Evolutionary conservation across 2,329 filamentous ascomycete genomes (phyloP).

Genomic region (Hypoxylon sp.): DNA sequence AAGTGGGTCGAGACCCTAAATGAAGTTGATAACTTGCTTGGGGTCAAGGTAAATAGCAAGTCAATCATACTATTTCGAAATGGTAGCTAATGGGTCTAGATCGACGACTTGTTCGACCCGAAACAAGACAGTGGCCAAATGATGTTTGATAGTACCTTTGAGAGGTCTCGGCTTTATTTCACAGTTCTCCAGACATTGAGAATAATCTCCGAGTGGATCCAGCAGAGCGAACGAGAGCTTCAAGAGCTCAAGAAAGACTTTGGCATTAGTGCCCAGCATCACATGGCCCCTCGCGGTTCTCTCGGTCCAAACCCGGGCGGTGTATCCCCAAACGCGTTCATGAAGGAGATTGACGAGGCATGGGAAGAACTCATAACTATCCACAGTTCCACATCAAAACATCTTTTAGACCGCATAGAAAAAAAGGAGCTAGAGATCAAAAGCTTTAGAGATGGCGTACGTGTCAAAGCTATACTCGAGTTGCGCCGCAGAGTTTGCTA

Average conservation of each 20-base stretch:
- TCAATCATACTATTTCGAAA: background rate
- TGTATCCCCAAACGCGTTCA: constrained; percentile 4
- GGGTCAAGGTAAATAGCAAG: constrained; percentile 23
- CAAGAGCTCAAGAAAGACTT: constrained; percentile 32
- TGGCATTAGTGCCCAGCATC: constrained; percentile 11
- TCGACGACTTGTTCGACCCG: constrained; percentile 31
- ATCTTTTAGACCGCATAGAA: constrained; percentile 28
- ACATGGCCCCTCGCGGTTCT: constrained; percentile 10
- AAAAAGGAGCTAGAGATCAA: constrained; percentile 29
- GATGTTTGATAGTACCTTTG: constrained; percentile 38
- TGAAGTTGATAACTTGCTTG: constrained; percentile 34
- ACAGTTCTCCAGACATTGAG: constrained; percentile 34
- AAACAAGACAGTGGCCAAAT: constrained; percentile 17
- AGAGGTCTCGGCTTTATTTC: constrained; percentile 34
- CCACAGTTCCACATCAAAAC: constrained; percentile 20
- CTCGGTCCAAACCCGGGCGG: background rate
- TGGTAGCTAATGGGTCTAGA: constrained; percentile 9
- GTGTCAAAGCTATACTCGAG: background rate
- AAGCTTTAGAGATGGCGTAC: constrained; percentile 32
- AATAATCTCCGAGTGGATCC: constrained; percentile 36
- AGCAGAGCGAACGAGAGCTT: constrained; percentile 36
- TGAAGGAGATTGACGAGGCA: constrained; percentile 21
- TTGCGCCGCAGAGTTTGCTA: constrained; percentile 1
- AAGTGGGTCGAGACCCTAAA: constrained; percentile 34
- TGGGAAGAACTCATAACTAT: constrained; percentile 26